Evolutionary conservation across 176 grass and related monocot genomes (phyloP).

Genomic region (Zizania latifolia): DNA sequence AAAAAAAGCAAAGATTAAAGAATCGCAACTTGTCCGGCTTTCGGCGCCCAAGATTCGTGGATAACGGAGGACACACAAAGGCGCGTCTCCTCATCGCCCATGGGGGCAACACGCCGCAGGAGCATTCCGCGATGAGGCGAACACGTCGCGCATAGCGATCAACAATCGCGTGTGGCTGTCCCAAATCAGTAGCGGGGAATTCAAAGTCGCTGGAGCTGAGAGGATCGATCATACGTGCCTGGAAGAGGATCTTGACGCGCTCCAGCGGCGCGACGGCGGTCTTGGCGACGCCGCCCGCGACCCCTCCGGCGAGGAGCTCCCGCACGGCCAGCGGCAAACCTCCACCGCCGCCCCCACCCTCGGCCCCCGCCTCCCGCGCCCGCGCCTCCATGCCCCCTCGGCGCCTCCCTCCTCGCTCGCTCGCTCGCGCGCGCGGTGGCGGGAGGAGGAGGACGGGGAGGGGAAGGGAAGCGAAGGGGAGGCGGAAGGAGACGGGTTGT

Average conservation of each 20-base stretch:
- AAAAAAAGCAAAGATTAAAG: too few relatives aligned
- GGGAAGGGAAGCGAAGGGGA: background rate
- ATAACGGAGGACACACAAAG: too few relatives aligned
- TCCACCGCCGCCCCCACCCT: background rate
- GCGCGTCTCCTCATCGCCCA: background rate
- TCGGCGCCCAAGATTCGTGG: too few relatives aligned
- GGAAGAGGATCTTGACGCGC: slow-evolving; percentile 96
- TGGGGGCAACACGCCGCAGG: background rate
- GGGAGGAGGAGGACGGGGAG: background rate
- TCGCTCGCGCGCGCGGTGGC: slow-evolving; percentile 16
- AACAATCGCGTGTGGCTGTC: background rate
- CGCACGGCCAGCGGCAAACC: slow-evolving; percentile 64
- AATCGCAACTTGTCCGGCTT: too few relatives aligned
- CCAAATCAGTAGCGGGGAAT: background rate
- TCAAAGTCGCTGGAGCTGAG: background rate
- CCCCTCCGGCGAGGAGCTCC: slow-evolving; percentile 82
- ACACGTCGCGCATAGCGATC: background rate
- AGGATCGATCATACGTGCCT: slow-evolving; percentile 32
- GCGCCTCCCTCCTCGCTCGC: background rate
- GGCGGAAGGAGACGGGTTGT: background rate
- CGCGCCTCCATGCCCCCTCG: slow-evolving; percentile 17
- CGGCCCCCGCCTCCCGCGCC: slow-evolving; percentile 10
- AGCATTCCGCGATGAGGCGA: background rate
- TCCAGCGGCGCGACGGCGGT: slow-evolving; percentile 86
- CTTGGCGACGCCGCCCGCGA: slow-evolving; percentile 82